Evolutionary conservation across 768 basidiomycete genomes (phyloP), one percentile per base, ranked within the genome.

Genomic region (Xerocomellus intermedius): DNA sequence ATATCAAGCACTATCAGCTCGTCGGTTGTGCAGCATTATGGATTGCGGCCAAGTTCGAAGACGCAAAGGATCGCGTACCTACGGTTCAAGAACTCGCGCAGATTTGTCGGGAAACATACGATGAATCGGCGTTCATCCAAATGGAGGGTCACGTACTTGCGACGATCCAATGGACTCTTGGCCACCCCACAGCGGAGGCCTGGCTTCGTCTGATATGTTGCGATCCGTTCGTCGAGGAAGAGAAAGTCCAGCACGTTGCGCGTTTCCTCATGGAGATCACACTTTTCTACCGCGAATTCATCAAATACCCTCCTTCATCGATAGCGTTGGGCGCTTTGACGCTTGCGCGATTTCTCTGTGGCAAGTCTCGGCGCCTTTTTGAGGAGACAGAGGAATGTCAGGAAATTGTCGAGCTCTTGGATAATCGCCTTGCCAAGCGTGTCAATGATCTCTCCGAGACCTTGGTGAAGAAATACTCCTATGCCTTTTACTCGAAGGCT

Each of bases 231-330:
- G 69, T 84, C 57, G 97, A 98, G 71, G 94, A 96, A 53, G 78
- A 86, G 48, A 91, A 89, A 73, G 91, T 96, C 6, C 94, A 97
- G 67, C 89, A 97, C 67, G 89, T 98, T 59, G 94, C 97, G 3
- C 86, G 97, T 46, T 99, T 98, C 79, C 74, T 98, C 70, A 99
- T 99, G 97, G 97, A 99, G 74, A 94, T 98, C 66, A 98, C 97
- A 30, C 84, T 99, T 48, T 98, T 98, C 78, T 90, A 98, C 73
- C 87, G 94, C 55, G 97, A 98, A 69, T 98, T 95, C 73, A 79
- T 97, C 73, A 85, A 85, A 65, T 89, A 85, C 69, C 76, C 85
- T 8, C 86, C 96, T 2, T 95, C 91, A 1, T 82, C 89, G 39
- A 88, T 98, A 67, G 96, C 97, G 33, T 75, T 85, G n/a, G 97